These are phyloP conservation scores for Trichoderma harzianum DNA, from an alignment of 2,329 filamentous ascomycete species.

Conservation along the genomic window DNA sequence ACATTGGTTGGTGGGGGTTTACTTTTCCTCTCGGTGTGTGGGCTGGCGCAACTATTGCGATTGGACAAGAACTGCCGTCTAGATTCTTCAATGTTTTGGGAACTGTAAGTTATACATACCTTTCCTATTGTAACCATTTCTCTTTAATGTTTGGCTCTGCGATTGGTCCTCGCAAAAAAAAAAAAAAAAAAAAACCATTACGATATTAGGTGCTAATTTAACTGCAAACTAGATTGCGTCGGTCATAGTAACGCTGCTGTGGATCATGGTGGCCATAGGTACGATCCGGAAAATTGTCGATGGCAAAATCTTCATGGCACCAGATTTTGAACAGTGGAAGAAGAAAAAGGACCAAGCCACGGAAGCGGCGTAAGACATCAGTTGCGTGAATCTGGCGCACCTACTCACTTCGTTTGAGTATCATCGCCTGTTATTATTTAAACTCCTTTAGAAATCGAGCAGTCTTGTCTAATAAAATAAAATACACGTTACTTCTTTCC, in stretches of 20 bases:
- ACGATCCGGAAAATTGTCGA: neutral
- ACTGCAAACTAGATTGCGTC: neutral
- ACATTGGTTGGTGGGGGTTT: slow-evolving; percentile 6
- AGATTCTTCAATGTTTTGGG: slow-evolving; percentile 1
- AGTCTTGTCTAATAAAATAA: neutral
- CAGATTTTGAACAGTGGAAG: neutral
- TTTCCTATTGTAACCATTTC: neutral
- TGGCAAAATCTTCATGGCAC: neutral
- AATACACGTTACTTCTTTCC: neutral
- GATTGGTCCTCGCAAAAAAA: neutral
- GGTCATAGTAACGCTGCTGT: neutral
- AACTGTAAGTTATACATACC: neutral
- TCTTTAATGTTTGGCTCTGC: neutral
- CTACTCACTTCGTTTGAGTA: neutral
- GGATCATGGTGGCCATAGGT: neutral
- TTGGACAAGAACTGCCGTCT: slow-evolving; percentile 2
- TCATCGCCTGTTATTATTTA: neutral
- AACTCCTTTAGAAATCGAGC: neutral
- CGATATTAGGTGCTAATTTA: neutral
- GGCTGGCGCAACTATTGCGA: neutral
- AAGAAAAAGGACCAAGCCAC: neutral
- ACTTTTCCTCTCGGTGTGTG: neutral
- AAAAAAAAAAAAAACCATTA: too few relatives aligned
- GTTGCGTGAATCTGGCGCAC: neutral
- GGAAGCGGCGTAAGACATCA: neutral